Conservation (phyloP, 164 flowering plant species). For the Vitis amurensis region DNA sequence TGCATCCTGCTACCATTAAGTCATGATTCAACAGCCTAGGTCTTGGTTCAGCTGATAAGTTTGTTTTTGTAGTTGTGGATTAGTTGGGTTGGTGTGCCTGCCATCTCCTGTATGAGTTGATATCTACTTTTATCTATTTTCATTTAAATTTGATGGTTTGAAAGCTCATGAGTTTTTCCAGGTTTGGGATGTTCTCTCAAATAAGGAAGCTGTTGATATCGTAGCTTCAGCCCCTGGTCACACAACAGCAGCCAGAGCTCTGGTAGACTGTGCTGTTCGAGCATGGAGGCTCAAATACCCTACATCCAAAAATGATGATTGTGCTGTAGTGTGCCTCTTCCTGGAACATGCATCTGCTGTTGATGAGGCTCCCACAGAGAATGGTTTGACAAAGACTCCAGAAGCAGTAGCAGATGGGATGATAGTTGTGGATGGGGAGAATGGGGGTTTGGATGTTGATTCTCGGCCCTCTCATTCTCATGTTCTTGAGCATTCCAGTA, state of each 20-base stretch:
- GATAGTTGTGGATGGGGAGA: conserved; percentile 9
- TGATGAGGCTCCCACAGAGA: conserved; percentile 13
- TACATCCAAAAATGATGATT: conserved; percentile 77
- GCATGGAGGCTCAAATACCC: conserved; percentile 85
- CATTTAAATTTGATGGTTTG: background rate
- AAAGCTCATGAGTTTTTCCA: conserved; percentile 18
- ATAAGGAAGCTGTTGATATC: conserved; percentile 74
- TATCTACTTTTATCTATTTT: background rate
- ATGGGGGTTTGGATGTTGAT: conserved; percentile 1
- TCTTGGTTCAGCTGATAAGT: too few relatives aligned
- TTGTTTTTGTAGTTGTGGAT: too few relatives aligned
- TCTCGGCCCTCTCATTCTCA: conserved; percentile 10
- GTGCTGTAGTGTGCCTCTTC: conserved; percentile 77
- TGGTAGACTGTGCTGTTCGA: conserved; percentile 75
- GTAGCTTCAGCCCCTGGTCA: conserved; percentile 76
- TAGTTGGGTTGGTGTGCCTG: too few relatives aligned
- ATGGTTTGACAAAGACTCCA: conserved; percentile 3
- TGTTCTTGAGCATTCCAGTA: conserved; percentile 15
- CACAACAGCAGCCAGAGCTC: conserved; percentile 73
- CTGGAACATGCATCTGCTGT: conserved; percentile 30
- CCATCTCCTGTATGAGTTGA: too few relatives aligned
- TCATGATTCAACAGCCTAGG: too few relatives aligned
- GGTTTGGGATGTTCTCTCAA: conserved; percentile 89
- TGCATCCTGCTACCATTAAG: too few relatives aligned
- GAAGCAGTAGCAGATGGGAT: conserved; percentile 9